Conservation (phyloP, 2,329 filamentous ascomycete species). For the Cytospora leucostoma region DNA sequence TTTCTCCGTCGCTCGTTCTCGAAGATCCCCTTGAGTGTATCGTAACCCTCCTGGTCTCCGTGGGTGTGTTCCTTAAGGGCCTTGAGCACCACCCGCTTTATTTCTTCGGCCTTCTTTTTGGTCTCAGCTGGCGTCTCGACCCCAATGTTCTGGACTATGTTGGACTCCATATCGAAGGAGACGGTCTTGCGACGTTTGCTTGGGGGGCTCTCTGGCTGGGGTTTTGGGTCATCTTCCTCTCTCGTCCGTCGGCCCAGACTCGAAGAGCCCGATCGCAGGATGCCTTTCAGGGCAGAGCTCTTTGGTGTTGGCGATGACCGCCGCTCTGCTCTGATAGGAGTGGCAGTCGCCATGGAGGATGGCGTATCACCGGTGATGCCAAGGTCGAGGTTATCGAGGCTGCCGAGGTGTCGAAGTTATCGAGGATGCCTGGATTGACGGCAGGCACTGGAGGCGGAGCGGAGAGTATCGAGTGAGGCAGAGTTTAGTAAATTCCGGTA, state of each 20-base stretch:
- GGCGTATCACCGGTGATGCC: conserved; percentile 2
- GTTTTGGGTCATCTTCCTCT: conserved; percentile 42
- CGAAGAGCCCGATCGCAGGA: conserved; percentile 14
- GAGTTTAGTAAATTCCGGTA: not conserved
- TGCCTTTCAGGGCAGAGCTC: conserved; percentile 24
- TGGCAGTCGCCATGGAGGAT: conserved; percentile 24
- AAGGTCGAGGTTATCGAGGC: conserved; percentile 2
- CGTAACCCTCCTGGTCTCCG: conserved; percentile 62
- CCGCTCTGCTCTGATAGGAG: conserved; percentile 23
- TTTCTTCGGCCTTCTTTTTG: conserved; percentile 57
- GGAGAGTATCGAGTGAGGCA: conserved; percentile 8
- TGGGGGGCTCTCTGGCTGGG: conserved; percentile 47
- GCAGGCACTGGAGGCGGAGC: conserved; percentile 1
- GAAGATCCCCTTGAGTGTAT: conserved; percentile 62
- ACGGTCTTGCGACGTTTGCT: conserved; percentile 57
- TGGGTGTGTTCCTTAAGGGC: conserved; percentile 59
- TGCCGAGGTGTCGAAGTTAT: conserved; percentile 12
- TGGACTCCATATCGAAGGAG: conserved; percentile 59
- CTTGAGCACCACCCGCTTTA: conserved; percentile 56
- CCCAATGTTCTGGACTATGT: conserved; percentile 57
- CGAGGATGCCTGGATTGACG: not conserved
- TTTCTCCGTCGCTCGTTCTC: conserved; percentile 49
- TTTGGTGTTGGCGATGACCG: conserved; percentile 23
- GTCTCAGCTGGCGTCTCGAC: conserved; percentile 56
- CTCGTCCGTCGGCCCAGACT: conserved; percentile 21